A percentile compares a stretch with the other conserved stretches of the same genome.
These are phyloP conservation scores for Gaeumannomyces sp. DNA, from an alignment of 2,329 filamentous ascomycete genomes.

Conservation along the genomic window DNA sequence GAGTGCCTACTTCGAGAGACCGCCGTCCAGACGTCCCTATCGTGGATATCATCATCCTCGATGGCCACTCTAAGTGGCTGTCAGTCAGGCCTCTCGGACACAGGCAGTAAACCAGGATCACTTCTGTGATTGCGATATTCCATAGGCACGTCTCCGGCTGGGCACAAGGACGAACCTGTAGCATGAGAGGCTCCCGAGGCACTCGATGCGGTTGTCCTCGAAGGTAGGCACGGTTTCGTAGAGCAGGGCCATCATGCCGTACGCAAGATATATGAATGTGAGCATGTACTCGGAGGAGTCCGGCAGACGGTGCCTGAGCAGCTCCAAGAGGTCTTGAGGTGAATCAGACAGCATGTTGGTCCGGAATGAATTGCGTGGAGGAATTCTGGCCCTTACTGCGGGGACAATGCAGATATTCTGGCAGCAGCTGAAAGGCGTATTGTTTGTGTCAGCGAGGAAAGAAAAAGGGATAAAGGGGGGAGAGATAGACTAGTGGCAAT, in stretches of 20 bases:
- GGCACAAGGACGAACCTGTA: slow-evolving; percentile 42
- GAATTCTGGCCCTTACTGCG: no score
- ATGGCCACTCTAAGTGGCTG: slow-evolving; percentile 64
- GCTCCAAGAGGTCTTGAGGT: no score
- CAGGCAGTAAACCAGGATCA: no score
- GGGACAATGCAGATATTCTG: no score
- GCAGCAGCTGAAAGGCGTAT: no score
- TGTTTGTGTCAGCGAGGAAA: no score
- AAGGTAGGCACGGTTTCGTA: slow-evolving; percentile 82
- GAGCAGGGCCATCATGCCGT: slow-evolving; percentile 81
- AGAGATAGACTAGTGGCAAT: no score
- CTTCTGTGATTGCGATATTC: no score
- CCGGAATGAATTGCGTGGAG: no score
- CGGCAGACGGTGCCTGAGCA: slow-evolving; percentile 68
- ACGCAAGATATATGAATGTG: slow-evolving; percentile 80
- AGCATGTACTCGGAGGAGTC: slow-evolving; percentile 82
- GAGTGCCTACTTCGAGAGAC: slow-evolving; percentile 81
- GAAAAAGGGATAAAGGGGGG: no score
- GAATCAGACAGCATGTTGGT: no score
- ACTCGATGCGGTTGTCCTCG: slow-evolving; percentile 89
- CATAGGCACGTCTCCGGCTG: no score
- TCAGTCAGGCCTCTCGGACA: not conserved
- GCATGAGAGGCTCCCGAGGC: slow-evolving; percentile 75
- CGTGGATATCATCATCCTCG: slow-evolving; percentile 70
- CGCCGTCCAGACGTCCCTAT: slow-evolving; percentile 73